These are phyloP conservation scores for Aristolochia californica DNA, from an alignment of 164 flowering plant species.

Conservation along the genomic window DNA sequence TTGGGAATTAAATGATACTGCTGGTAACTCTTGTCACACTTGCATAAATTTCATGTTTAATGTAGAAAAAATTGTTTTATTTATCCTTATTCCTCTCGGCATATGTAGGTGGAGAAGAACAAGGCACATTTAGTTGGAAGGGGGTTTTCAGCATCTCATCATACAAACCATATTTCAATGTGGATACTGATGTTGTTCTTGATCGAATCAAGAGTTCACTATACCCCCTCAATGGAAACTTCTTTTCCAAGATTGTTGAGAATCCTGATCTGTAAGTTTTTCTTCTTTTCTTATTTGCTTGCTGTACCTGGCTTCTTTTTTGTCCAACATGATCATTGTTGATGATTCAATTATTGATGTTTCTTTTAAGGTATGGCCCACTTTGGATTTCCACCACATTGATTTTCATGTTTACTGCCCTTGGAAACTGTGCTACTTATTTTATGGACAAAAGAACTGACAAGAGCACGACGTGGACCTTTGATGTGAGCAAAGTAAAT, in stretches of 20 bases:
- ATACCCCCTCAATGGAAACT: constrained; percentile 61
- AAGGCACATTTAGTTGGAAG: constrained; percentile 53
- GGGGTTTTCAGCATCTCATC: constrained; percentile 74
- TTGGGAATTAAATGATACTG: background rate
- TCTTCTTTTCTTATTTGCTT: background rate
- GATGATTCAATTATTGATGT: constrained; percentile 3
- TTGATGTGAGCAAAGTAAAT: constrained; percentile 76
- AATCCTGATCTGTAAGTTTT: constrained; percentile 92
- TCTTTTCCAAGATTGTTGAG: constrained; percentile 77
- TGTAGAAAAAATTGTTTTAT: background rate
- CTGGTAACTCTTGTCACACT: background rate
- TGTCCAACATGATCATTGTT: background rate
- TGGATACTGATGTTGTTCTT: constrained; percentile 79
- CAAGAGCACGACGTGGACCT: constrained; percentile 55
- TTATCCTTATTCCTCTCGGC: background rate
- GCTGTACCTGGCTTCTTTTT: background rate
- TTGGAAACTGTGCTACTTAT: constrained; percentile 90
- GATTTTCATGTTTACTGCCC: constrained; percentile 74
- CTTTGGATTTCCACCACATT: constrained; percentile 89
- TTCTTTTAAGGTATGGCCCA: constrained; percentile 66
- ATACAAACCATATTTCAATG: constrained; percentile 83
- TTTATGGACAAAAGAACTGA: constrained; percentile 47
- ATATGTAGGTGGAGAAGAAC: constrained; percentile 58
- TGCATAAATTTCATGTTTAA: background rate
- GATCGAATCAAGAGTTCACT: constrained; percentile 73